Percentiles rank a stretch among this genome's conserved stretches.
Evolutionary conservation across 257 asterid species (phyloP).

Genomic region (Jacaranda copaia): DNA sequence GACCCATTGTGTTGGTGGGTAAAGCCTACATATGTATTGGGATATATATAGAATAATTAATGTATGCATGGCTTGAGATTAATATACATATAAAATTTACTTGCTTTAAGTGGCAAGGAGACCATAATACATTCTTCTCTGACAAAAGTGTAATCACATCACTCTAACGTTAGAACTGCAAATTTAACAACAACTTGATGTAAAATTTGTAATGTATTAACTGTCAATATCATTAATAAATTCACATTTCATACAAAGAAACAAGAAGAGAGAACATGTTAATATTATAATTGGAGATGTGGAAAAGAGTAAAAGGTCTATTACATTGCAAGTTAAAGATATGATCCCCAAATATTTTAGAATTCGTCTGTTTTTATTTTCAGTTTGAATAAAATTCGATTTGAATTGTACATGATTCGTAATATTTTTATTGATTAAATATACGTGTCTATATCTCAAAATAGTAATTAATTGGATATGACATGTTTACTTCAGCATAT

Average conservation of each 20-base stretch:
- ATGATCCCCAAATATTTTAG: no score
- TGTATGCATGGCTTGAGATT: neutral
- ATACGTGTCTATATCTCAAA: no score
- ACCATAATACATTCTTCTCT: conserved; percentile 29
- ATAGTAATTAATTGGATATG: no score
- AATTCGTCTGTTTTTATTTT: no score
- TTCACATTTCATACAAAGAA: neutral
- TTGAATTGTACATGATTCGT: no score
- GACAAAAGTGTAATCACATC: conserved; percentile 11
- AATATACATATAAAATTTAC: neutral
- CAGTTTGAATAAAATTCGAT: no score
- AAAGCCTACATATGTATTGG: conserved; percentile 39
- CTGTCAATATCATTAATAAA: neutral
- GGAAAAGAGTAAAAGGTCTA: no score
- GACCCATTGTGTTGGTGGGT: conserved; percentile 76
- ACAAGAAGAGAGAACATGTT: no score
- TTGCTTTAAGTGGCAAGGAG: conserved; percentile 14
- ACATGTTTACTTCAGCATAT: no score
- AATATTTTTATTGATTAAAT: no score
- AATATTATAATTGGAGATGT: no score
- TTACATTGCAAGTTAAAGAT: no score
- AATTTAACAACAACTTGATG: neutral
- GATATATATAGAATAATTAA: neutral
- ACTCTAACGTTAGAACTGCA: neutral
- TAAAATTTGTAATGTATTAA: neutral